Conservation (phyloP, 148 eudicot genomes). For the Vaccinium myrtillus region DNA sequence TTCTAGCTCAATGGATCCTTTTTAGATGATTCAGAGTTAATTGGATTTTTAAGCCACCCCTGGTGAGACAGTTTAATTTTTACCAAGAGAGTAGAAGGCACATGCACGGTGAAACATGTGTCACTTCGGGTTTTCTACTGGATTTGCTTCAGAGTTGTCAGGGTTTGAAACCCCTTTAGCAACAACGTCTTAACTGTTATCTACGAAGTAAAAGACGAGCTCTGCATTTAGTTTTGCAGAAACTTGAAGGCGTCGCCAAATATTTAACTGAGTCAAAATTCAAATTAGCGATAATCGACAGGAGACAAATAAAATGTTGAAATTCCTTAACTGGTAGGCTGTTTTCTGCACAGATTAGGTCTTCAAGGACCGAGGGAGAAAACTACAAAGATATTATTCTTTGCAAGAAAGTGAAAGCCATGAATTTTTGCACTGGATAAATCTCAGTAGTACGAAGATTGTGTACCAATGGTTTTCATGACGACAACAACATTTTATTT, state of each 20-base stretch:
- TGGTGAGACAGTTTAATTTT: background rate
- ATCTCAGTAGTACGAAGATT: too few relatives aligned
- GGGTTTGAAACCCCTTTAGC: background rate
- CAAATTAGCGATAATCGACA: background rate
- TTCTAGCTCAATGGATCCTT: conserved; percentile 2
- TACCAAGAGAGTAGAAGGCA: background rate
- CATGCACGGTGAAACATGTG: background rate
- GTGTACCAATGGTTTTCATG: too few relatives aligned
- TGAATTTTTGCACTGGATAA: background rate
- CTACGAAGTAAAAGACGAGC: background rate
- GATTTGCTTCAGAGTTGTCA: background rate
- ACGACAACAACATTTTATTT: too few relatives aligned
- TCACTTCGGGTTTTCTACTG: background rate
- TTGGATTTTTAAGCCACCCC: background rate
- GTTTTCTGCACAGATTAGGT: background rate
- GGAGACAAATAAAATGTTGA: background rate
- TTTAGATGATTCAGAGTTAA: background rate
- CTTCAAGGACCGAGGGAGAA: background rate
- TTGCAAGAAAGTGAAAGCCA: background rate
- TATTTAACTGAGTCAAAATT: background rate
- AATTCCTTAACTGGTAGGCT: background rate
- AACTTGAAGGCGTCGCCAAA: background rate
- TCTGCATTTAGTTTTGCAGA: background rate
- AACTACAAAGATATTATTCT: background rate
- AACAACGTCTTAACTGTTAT: background rate